Conservation (phyloP, 2,329 filamentous ascomycete genomes). For the Alternaria gansuensis region DNA sequence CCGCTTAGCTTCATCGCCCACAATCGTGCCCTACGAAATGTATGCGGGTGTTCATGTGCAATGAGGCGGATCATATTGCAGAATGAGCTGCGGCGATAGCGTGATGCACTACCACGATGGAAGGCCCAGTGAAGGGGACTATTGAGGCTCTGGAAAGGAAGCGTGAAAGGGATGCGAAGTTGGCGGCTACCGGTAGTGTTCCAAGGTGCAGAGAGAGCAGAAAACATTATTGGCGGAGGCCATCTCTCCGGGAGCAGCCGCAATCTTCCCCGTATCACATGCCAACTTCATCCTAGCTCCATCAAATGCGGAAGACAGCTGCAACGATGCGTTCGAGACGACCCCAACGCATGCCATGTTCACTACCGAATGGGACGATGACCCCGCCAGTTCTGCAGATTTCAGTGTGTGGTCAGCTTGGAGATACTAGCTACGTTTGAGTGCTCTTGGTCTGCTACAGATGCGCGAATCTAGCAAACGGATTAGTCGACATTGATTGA, state of each 20-base stretch:
- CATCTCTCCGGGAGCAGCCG: neutral
- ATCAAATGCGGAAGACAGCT: rapidly evolving
- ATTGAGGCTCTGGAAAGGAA: neutral
- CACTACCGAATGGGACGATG: too few species aligned
- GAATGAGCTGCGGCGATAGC: neutral
- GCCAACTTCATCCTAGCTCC: neutral
- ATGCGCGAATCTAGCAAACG: too few species aligned
- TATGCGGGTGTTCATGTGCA: neutral
- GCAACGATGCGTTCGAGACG: too few species aligned
- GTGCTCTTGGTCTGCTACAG: too few species aligned
- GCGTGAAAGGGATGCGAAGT: neutral
- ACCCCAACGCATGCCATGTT: too few species aligned
- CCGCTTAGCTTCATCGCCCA: neutral
- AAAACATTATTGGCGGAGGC: neutral
- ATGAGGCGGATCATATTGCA: neutral
- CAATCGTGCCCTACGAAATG: neutral
- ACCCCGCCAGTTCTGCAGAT: too few species aligned
- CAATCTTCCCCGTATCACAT: neutral
- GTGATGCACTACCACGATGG: neutral
- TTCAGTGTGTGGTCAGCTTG: too few species aligned
- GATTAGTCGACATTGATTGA: too few species aligned
- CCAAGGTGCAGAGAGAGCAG: neutral
- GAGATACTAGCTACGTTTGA: too few species aligned
- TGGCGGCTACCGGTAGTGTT: neutral
- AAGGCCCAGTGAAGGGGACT: neutral